Conservation (phyloP, 345 rosid species). For the Moringa oleifera region DNA sequence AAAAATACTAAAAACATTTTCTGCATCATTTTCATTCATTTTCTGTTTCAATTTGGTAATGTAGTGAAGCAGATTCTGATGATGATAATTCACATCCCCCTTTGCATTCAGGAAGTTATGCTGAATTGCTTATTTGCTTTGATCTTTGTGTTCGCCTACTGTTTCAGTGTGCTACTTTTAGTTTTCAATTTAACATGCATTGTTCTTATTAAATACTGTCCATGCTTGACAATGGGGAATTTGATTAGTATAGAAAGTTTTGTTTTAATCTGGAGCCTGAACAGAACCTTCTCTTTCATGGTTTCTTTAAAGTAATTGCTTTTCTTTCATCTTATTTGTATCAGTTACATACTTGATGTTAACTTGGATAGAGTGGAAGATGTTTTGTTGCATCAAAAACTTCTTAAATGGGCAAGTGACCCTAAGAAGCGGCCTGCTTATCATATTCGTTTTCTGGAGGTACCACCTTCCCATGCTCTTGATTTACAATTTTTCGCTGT, state of each 20-base stretch:
- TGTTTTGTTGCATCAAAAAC: slow-evolving; percentile 49
- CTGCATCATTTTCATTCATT: no score
- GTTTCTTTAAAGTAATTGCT: neutral
- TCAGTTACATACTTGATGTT: slow-evolving; percentile 64
- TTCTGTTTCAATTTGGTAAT: neutral
- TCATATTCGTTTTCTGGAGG: slow-evolving; percentile 63
- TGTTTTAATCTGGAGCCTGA: neutral
- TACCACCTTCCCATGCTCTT: slow-evolving; percentile 13
- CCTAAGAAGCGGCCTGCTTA: slow-evolving; percentile 56
- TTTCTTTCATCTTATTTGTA: neutral
- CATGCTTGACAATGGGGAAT: neutral
- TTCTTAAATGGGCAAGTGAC: slow-evolving; percentile 54
- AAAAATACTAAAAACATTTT: neutral
- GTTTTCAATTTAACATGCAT: no score
- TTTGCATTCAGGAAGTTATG: no score
- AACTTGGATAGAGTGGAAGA: slow-evolving; percentile 68
- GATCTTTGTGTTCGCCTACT: neutral
- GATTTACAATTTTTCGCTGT: neutral
- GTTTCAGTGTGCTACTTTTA: no score
- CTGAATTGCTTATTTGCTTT: neutral
- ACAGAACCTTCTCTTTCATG: neutral
- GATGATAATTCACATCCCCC: neutral
- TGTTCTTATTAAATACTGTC: no score
- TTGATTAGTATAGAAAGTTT: neutral
- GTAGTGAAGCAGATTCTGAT: neutral